phyloP scores from a whole-genome alignment of 1,284 basidiomycete genomes.

The Leccinum holopus region DNA sequence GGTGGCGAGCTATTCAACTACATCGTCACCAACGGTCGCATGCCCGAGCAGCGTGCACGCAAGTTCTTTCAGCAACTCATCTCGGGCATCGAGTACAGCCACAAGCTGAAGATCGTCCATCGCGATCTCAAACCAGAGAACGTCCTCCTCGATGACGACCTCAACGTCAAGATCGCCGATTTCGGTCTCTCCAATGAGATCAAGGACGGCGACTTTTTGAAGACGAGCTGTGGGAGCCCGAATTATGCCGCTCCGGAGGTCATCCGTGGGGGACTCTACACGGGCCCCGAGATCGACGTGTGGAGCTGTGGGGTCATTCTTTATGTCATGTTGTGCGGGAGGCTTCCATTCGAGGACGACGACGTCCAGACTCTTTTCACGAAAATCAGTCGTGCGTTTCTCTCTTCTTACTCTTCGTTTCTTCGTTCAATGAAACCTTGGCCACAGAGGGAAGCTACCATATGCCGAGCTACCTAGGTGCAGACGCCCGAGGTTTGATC shows the following conservation, averaged over 20 bases:
- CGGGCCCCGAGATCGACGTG: constrained; percentile 96
- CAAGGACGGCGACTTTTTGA: constrained; percentile 91
- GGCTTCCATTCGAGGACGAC: constrained; percentile 93
- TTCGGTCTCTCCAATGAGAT: constrained; percentile 95
- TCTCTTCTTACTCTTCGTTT: constrained; percentile 32
- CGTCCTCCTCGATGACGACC: constrained; percentile 71
- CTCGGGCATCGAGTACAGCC: constrained; percentile 93
- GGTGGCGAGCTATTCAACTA: constrained; percentile 96
- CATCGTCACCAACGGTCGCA: constrained; percentile 86
- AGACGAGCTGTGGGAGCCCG: constrained; percentile 93
- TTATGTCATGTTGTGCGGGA: constrained; percentile 92
- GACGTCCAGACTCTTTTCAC: constrained; percentile 89
- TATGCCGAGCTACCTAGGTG: constrained; percentile 75
- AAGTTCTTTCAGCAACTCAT: constrained; percentile 97
- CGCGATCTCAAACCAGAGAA: constrained; percentile 97
- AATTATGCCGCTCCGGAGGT: constrained; percentile 98
- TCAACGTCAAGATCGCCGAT: constrained; percentile 94
- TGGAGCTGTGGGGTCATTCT: constrained; percentile 97
- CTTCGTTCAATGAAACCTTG: neutral
- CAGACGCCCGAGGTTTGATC: constrained; percentile 77
- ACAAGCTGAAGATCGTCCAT: constrained; percentile 92
- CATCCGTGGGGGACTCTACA: constrained; percentile 89
- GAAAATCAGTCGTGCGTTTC: constrained; percentile 88
- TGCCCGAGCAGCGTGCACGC: constrained; percentile 82
- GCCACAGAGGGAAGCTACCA: constrained; percentile 78